These are phyloP conservation scores for Passiflora organensis DNA, from an alignment of 345 rosid genomes.

Conservation along the genomic window DNA sequence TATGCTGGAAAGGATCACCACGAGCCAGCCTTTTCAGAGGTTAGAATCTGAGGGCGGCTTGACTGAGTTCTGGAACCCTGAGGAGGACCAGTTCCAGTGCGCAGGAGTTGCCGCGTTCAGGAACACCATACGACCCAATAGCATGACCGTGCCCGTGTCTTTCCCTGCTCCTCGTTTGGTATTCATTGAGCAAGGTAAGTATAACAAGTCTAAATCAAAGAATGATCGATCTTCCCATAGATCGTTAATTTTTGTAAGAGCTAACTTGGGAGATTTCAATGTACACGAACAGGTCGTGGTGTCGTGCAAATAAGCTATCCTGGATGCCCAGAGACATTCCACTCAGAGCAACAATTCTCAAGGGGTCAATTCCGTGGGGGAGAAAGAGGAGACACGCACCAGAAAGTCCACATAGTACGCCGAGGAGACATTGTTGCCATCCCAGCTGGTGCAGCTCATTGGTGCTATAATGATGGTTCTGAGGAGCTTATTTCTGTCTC, in stretches of 20 bases:
- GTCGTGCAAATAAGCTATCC: constrained; percentile 23
- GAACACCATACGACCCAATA: constrained; percentile 16
- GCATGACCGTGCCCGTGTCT: constrained; percentile 27
- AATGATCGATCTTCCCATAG: no score
- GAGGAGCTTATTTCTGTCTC: constrained; percentile 38
- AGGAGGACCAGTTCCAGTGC: constrained; percentile 34
- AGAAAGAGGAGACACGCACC: constrained; percentile 25
- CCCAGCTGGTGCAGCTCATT: constrained; percentile 25
- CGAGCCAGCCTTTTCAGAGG: constrained; percentile 17
- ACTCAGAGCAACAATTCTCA: constrained; percentile 12
- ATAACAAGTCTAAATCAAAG: no score
- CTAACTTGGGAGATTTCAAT: no score
- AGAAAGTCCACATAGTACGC: constrained; percentile 29
- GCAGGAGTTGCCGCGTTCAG: constrained; percentile 26
- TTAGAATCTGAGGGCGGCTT: constrained; percentile 25
- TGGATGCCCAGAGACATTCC: constrained; percentile 31
- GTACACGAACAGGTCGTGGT: constrained; percentile 14
- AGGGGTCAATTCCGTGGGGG: neutral
- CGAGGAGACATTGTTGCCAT: constrained; percentile 33
- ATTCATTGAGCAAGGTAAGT: constrained; percentile 21
- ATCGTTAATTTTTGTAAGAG: no score
- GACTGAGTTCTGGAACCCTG: constrained; percentile 29
- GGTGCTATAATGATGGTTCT: constrained; percentile 35
- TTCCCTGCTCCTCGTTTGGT: constrained; percentile 27
- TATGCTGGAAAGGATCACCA: constrained; percentile 19